Percentiles rank a stretch among this genome's conserved stretches.
phyloP scores from a whole-genome alignment of 2,329 filamentous ascomycete species.

The Xylaria polymorpha region DNA sequence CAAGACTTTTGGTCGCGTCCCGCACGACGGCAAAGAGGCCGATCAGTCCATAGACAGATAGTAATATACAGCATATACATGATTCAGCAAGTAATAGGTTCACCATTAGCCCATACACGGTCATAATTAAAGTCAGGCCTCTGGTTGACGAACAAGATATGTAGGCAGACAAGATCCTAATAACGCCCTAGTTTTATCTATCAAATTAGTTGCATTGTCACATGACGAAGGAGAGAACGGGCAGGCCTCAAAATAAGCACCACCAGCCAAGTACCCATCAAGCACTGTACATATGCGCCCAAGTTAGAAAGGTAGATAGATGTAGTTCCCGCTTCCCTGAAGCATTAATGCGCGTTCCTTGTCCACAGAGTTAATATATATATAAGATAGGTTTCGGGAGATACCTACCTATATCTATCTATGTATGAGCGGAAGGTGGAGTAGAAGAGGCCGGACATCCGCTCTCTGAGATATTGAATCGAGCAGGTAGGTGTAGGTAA shows the following conservation, averaged over 20 bases:
- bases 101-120: not conserved
- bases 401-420: not conserved
- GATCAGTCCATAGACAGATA: conserved; percentile 31
- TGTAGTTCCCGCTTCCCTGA: not conserved
- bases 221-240: not conserved
- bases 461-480: conserved; percentile 10
- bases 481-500: too few species aligned
- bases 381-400: too few species aligned
- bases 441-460: conserved; percentile 34
- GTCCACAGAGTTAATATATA: not conserved
- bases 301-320: too few species aligned
- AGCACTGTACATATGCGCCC: not conserved
- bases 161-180: not conserved
- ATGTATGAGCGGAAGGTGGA: conserved; percentile 18
- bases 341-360: not conserved
- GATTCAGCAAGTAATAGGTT: conserved; percentile 13
- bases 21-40: conserved; percentile 10
- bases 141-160: not conserved
- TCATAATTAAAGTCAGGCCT: not conserved
- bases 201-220: not conserved
- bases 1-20: conserved; percentile 9
- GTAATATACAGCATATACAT: conserved; percentile 33
- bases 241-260: not conserved
- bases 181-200: not conserved
- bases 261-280: not conserved